Base-by-base conservation (phyloP, 169 alveolate genomes). In the Besnoitia besnoiti region DNA sequence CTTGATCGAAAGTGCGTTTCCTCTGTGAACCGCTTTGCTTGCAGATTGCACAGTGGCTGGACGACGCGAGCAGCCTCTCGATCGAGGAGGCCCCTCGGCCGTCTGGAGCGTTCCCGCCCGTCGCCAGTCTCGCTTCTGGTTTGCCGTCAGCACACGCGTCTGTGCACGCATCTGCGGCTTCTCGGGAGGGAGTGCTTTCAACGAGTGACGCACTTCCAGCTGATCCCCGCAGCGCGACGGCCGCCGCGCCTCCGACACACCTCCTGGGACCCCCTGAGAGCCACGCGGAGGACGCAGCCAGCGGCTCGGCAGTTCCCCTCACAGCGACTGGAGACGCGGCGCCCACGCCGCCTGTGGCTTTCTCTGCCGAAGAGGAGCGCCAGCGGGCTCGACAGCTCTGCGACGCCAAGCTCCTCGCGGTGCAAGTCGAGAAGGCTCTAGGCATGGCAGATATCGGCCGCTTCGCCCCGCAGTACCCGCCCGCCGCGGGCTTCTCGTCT, bases 81-180 rank as follows among this genome's bases (percentile, higher is more conserved):
- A 37, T 73, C 82, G 82, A 73, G 82, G 82, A 73, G n/a, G 82
- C n/a, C 39, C 82, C 82, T 73, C 82, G 82, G 39, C 67, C 67
- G 12, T 55, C 67, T 16, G n/a, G 30, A 55, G 67, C 67, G 5
- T 55, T 55, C 24, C 67, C 67, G 30, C n/a, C n/a, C n/a, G 30
- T 55, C 24, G 33, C 67, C 12, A 16, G 67, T 55, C 24, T 55
- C 33, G 67, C 67, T 3, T 55, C 67, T 19, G 67, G 67, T 55
- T n/a, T 55, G 67, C 12, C 67, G 12, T 5, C 67, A 55, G 67
- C 67, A 19, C 67, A 1, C 7, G 5, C 67, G 12, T 10, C 67
- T 55, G 67, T 55, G 33, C 12, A n/a, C n/a, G n/a, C n/a, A n/a
- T n/a, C n/a, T n/a, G n/a, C n/a, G n/a, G n/a, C n/a, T n/a, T n/a